Base-by-base conservation (phyloP, 2,329 filamentous ascomycete species). In the Sarocladium oryzae region DNA sequence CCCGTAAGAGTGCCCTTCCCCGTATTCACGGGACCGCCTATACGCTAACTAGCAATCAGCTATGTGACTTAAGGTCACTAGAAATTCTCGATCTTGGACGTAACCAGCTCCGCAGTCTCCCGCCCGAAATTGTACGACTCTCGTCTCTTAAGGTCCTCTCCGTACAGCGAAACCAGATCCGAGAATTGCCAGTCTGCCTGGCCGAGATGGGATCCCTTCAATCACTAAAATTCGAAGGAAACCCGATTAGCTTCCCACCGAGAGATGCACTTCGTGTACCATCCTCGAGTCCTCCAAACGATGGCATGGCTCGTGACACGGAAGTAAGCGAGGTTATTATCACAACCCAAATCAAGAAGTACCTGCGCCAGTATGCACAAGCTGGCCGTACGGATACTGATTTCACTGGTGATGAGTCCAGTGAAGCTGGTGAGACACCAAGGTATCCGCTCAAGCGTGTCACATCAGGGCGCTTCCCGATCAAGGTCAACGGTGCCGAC, bases 71-170 rank as follows among this genome's bases (percentile, higher is more conserved):
- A 55, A 85, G 82, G 50, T 87, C 89, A 30, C 79, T 97, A 51
- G 91, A 97, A 69, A 96, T 96, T 53, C 79, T 97, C 55, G 92
- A 97, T 69, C 78, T 97, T 51, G 91, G 90, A 65, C 82, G 88
- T 60, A 97, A 97, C 65, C 89, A 86, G 65, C 83, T 97, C 55
- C 81, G 79, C 45, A 73, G 79, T 9, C 77, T 97, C 2, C 90
- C 92, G 0, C 81, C 85, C 43, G 86, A 91, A 51, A 88, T 96
- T 55, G 81, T 80, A 54, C 89, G 84, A 62, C 75, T 97, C 60
- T 85, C 84, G 4, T 95, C 89, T 2, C 73, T 97, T 56, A 95
- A 95, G 63, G 91, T 96, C 15, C 75, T 97, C 51, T 91, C 90
- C 2, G 79, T 96, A 32, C 86, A 88, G 58, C 88, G 88, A 63